Evolutionary conservation across 768 basidiomycete species (phyloP), one percentile per base, ranked within the genome.

Genomic region (Naganishia friedmannii): DNA sequence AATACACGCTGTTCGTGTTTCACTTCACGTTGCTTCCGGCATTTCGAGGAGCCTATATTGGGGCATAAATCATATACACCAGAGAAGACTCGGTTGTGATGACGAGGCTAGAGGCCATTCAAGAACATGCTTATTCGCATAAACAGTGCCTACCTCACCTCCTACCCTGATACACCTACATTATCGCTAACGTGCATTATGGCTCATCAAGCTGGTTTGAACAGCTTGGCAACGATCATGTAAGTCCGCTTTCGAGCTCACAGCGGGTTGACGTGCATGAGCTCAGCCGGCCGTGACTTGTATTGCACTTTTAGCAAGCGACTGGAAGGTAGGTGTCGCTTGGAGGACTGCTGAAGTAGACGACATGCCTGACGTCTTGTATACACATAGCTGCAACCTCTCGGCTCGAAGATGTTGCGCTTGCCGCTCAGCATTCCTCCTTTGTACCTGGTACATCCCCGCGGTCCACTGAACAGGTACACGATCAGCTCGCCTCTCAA

Each of bases 391-490:
- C 96, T 29, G 91, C 93, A 10, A 93, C 92, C 7, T 91, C 90
- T 53, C 87, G 96, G 39, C 87, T 99, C 42, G 96, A 99, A 82
- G 96, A 99, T 77, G 84, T 93, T 71, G 89, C 89, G 45, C 84
- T 85, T 48, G 83, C 86, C 32, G 57, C 71, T 28, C 66, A 67
- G 12, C 56, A 58, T 23, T 39, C 55, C 17, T 56, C 71, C n/a
- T 45, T 58, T 19, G 75, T 77, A 74, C 81, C 77, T 17, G 74
- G 76, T n/a, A 57, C 74, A 58, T 70, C 72, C 58, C 53, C 77
- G 23, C 73, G 73, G 17, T 66, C 71, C 45, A 76, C 73, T 69
- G 73, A 68, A 55, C 77, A 68, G 73, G 75, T 73, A 53, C 74
- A 75, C 37, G 77, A 75, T 26, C 65, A 73, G 12, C 48, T 71